These are phyloP conservation scores for Alloascoidea africana DNA, from an alignment of 805 yeast species.

Conservation along the genomic window DNA sequence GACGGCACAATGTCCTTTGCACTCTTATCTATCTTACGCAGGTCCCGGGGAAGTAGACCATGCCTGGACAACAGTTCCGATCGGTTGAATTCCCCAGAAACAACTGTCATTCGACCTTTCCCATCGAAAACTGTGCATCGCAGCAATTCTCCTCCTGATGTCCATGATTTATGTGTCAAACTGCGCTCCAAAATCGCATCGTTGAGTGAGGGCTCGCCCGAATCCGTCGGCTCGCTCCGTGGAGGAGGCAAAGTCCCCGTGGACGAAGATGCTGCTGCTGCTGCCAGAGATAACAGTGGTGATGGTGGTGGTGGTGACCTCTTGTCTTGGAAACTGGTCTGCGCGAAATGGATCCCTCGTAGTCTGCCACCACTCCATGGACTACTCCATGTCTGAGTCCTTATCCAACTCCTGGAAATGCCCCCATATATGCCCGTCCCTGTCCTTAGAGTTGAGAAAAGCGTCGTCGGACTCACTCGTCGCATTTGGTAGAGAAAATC, in stretches of 20 bases:
- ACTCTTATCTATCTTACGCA: slow-evolving; percentile 76
- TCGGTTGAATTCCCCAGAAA: slow-evolving; percentile 61
- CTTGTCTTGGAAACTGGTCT: not conserved
- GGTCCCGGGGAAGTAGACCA: slow-evolving; percentile 75
- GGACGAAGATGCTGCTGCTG: not conserved
- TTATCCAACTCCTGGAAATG: too few relatives aligned
- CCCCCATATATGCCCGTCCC: too few relatives aligned
- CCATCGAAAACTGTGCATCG: slow-evolving; percentile 72
- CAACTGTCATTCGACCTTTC: slow-evolving; percentile 52
- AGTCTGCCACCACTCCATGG: too few relatives aligned
- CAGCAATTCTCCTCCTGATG: slow-evolving; percentile 24
- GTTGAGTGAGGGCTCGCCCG: slow-evolving; percentile 4
- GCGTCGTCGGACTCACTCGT: too few relatives aligned
- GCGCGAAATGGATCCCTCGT: not conserved
- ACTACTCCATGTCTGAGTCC: too few relatives aligned
- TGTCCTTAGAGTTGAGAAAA: too few relatives aligned
- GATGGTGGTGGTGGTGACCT: not conserved
- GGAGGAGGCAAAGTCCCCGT: slow-evolving; percentile 1
- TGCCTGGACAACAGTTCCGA: slow-evolving; percentile 58
- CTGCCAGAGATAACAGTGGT: not conserved
- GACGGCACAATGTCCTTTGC: slow-evolving; percentile 79
- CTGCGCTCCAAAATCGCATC: slow-evolving; percentile 11
- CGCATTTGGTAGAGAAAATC: too few relatives aligned
- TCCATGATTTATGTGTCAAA: slow-evolving; percentile 6
- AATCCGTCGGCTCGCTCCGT: slow-evolving; percentile 1